phyloP scores from a whole-genome alignment of 2,329 filamentous ascomycete genomes.

The Teratosphaeria gauchensis region DNA sequence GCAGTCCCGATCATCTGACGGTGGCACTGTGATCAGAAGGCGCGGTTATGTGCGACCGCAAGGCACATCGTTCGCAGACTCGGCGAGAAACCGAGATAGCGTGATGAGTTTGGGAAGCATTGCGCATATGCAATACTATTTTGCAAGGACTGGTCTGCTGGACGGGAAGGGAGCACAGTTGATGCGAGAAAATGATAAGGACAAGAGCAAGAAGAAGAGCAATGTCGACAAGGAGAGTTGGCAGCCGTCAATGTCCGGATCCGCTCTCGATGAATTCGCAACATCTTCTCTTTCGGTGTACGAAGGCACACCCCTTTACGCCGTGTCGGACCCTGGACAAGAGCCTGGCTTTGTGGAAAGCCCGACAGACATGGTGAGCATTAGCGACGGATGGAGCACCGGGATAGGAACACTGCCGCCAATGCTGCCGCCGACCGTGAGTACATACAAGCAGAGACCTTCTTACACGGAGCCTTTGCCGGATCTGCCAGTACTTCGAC shows the following conservation, averaged over 20 bases:
- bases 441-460: constrained; percentile 82
- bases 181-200: constrained; percentile 44
- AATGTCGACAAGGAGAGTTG: constrained; percentile 21
- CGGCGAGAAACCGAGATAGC: constrained; percentile 81
- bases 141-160: constrained; percentile 83
- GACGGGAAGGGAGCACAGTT: constrained; percentile 88
- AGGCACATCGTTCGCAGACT: constrained; percentile 80
- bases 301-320: constrained; percentile 19
- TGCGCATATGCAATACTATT: constrained; percentile 95
- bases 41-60: constrained; percentile 82
- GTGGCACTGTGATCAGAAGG: constrained; percentile 41
- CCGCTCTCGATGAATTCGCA: constrained; percentile 14
- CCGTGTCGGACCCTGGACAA: constrained; percentile 25
- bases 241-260: constrained; percentile 13
- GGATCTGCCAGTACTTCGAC: constrained; percentile 67
- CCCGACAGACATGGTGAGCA: constrained; percentile 43
- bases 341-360: constrained; percentile 38
- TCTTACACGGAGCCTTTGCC: constrained; percentile 77
- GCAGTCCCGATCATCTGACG: constrained; percentile 44
- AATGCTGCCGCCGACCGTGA: constrained; percentile 93
- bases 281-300: constrained; percentile 15
- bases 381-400: constrained; percentile 42
- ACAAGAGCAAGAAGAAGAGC: constrained; percentile 42
- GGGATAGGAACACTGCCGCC: constrained; percentile 49
- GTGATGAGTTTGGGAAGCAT: constrained; percentile 96